Evolutionary conservation across 768 basidiomycete genomes (phyloP), one percentile per base, ranked within the genome.

Genomic region (Leccinum pellstonianum): DNA sequence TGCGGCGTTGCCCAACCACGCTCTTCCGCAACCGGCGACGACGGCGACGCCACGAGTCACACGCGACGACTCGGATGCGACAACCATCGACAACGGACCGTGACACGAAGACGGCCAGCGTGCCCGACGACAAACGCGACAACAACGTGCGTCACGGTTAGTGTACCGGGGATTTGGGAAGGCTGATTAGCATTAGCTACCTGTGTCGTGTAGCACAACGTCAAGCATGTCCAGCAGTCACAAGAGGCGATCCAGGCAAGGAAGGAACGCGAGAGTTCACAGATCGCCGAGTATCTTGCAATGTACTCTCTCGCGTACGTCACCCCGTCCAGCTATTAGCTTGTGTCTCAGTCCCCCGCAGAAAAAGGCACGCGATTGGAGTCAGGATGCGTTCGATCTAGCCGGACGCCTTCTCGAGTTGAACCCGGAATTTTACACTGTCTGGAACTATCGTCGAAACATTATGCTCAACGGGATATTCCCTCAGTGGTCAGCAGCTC

Each of bases 381-480:
- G 86, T 60, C 70, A 74, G 27, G 88, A 89, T n/a, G 85, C 92
- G 0, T 83, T 98, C 37, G 79, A 83, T n/a, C 75, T 89, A 46
- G 96, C 95, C 1, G 86, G 87, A 15, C 79, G 78, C 27, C 73
- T 98, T 23, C 84, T 99, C 10, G 85, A 86, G 54, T 66, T 90
- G 47, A 98, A 98, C 69, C 95, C 96, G 3, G 97, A 99, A 75
- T 94, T 94, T 71, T 97, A 97, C 73, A 95, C 96, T 2, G 78
- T 91, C 38, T 98, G 97, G 97, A 96, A 97, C 74, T 95, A 94
- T 75, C 82, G 97, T 50, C 81, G 96, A 35, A 80, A 84, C 55
- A 94, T 97, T 62, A 75, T 96, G 19, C 70, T 87, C 43, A 77
- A 84, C 27, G 89, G 89, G 3, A 72, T 91, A 49, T 94, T 96